Evolutionary conservation across 768 basidiomycete genomes (phyloP).

Genomic region (Leccinum longicurvipes): DNA sequence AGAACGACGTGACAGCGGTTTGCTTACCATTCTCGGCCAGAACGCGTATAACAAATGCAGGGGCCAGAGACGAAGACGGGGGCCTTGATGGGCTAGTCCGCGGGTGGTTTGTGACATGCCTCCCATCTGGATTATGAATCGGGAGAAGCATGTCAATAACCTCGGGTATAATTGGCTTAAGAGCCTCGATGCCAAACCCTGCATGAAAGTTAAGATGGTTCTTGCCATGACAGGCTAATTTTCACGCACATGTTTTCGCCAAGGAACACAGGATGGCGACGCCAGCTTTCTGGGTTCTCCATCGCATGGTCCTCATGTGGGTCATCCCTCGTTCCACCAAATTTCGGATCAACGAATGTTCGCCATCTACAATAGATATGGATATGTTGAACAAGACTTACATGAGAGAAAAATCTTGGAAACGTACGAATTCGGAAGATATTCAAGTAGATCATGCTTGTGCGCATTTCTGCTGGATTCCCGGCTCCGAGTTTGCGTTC

Average conservation of each 20-base stretch:
- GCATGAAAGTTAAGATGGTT: background rate
- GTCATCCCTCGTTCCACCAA: slow-evolving; percentile 14
- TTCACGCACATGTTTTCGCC: slow-evolving; percentile 12
- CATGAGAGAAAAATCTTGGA: background rate
- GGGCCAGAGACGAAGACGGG: slow-evolving; percentile 11
- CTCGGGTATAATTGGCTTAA: slow-evolving; percentile 7
- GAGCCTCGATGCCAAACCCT: slow-evolving; percentile 14
- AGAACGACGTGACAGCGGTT: background rate
- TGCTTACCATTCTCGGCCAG: slow-evolving; percentile 11
- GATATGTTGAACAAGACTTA: background rate
- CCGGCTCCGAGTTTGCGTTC: slow-evolving; percentile 12
- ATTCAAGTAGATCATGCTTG: slow-evolving; percentile 13
- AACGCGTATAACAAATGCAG: slow-evolving; percentile 14
- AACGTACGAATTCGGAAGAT: slow-evolving; percentile 9
- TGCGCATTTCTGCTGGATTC: slow-evolving; percentile 12
- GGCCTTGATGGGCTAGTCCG: background rate
- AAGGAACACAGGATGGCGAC: slow-evolving; percentile 17
- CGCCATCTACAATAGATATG: background rate
- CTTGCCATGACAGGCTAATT: background rate
- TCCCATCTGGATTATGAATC: background rate
- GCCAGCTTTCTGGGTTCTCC: slow-evolving; percentile 16
- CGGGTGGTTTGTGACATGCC: background rate
- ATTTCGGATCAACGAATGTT: slow-evolving; percentile 3
- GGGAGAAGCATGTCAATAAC: slow-evolving; percentile 13
- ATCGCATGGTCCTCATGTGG: slow-evolving; percentile 4